phyloP scores from a whole-genome alignment of 2,329 filamentous ascomycete genomes.

The Teratosphaeria viscida region DNA sequence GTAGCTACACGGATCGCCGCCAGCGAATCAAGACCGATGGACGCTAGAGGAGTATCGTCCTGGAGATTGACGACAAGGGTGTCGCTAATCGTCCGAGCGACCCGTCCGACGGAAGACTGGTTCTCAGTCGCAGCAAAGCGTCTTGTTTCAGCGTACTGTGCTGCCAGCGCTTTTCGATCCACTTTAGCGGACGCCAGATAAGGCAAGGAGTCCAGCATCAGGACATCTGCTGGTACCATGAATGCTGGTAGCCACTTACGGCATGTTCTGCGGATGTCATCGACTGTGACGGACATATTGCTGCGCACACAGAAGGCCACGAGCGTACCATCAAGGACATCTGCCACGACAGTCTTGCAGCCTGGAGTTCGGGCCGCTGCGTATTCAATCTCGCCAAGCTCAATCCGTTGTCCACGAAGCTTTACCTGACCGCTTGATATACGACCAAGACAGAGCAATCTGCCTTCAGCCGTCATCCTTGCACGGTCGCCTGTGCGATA shows the following conservation, averaged over 20 bases:
- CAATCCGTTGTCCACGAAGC: slow-evolving; percentile 67
- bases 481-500: slow-evolving; percentile 85
- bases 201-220: slow-evolving; percentile 56
- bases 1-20: slow-evolving; percentile 55
- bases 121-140: neutral
- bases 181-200: slow-evolving; percentile 75
- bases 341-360: slow-evolving; percentile 56
- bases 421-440: slow-evolving; percentile 77
- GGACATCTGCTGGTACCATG: slow-evolving; percentile 71
- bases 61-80: neutral
- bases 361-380: slow-evolving; percentile 50
- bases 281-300: slow-evolving; percentile 25
- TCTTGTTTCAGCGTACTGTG: slow-evolving; percentile 39
- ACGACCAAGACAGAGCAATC: slow-evolving; percentile 73
- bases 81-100: neutral
- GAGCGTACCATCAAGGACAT: slow-evolving; percentile 57
- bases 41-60: neutral
- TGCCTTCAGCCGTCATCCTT: slow-evolving; percentile 53
- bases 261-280: slow-evolving; percentile 49
- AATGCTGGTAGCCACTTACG: slow-evolving; percentile 66
- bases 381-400: slow-evolving; percentile 52
- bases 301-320: slow-evolving; percentile 60
- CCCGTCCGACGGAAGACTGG: neutral
- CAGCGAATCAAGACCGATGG: slow-evolving; percentile 56
- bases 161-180: slow-evolving; percentile 55